Evolutionary conservation across 331 rosid species (phyloP).

Genomic region (Acacia pycnantha): DNA sequence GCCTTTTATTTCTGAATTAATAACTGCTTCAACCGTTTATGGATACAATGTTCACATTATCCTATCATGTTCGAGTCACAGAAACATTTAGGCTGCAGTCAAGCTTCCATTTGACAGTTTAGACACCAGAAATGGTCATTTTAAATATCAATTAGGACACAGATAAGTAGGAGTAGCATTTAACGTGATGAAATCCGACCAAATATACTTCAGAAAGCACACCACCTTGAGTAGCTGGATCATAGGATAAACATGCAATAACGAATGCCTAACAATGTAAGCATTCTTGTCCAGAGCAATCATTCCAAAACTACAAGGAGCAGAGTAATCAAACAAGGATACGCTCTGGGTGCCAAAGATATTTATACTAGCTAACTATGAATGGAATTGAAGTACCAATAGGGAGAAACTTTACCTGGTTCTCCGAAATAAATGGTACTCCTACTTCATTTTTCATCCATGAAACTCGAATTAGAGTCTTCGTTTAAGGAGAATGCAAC

Average conservation of each 20-base stretch:
- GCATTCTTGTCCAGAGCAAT: conserved; percentile 5
- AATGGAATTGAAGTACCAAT: not conserved
- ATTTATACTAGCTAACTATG: conserved; percentile 8
- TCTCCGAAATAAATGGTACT: not conserved
- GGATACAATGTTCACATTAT: not conserved
- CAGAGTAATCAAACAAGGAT: conserved; percentile 2
- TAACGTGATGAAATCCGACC: not conserved
- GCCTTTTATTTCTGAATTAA: not conserved
- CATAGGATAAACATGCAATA: not conserved
- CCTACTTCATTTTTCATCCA: not conserved
- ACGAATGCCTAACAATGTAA: not conserved
- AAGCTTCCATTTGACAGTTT: not conserved
- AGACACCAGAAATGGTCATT: not conserved
- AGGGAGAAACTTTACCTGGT: not conserved
- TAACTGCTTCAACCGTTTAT: not conserved
- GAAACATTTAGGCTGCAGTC: conserved; percentile 7
- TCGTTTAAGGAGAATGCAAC: not conserved
- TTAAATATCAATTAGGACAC: not conserved
- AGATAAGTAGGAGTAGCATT: not conserved
- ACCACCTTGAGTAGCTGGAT: conserved; percentile 10
- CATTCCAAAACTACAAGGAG: not conserved
- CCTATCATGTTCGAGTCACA: not conserved
- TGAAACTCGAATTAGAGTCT: not conserved
- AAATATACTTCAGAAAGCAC: not conserved
- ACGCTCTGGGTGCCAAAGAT: not conserved